A percentile compares a stretch with the other conserved stretches of the same genome.
Conservation (phyloP, 345 rosid genomes). For the Turritis glabra region DNA sequence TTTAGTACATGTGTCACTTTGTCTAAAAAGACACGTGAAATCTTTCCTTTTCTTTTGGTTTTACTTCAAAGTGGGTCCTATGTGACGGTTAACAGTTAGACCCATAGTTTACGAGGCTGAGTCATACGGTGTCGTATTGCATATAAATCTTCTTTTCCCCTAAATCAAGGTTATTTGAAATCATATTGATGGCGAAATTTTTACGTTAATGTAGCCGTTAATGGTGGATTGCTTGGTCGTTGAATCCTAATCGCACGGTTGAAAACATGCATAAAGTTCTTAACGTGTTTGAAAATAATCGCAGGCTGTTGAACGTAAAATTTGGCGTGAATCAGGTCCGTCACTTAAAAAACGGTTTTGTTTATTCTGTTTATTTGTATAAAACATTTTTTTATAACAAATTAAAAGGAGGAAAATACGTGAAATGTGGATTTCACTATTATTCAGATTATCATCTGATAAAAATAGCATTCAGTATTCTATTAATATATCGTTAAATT, state of each 20-base stretch:
- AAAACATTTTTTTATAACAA: too few species aligned
- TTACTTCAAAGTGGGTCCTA: constrained; percentile 1
- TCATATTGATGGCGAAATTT: constrained; percentile 23
- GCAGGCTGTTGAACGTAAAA: constrained; percentile 34
- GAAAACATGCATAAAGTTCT: not conserved
- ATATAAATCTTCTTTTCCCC: not conserved
- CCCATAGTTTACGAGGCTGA: constrained; percentile 5
- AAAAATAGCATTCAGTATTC: too few species aligned
- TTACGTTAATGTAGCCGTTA: constrained; percentile 52
- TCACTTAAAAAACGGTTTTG: not conserved
- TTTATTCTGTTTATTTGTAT: too few species aligned
- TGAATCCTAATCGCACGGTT: constrained; percentile 24
- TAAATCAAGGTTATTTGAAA: constrained; percentile 25
- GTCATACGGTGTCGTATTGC: constrained; percentile 6
- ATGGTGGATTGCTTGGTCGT: constrained; percentile 48
- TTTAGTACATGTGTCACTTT: not conserved
- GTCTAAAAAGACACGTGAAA: constrained; percentile 3
- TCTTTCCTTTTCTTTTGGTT: not conserved
- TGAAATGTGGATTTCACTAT: too few species aligned
- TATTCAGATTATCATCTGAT: too few species aligned
- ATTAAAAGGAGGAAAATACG: too few species aligned
- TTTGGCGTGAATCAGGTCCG: constrained; percentile 41
- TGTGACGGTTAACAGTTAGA: constrained; percentile 37
- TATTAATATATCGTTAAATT: too few species aligned
- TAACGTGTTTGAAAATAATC: constrained; percentile 4